phyloP scores from a whole-genome alignment of 345 rosid genomes.

The Xanthoceras sorbifolium region DNA sequence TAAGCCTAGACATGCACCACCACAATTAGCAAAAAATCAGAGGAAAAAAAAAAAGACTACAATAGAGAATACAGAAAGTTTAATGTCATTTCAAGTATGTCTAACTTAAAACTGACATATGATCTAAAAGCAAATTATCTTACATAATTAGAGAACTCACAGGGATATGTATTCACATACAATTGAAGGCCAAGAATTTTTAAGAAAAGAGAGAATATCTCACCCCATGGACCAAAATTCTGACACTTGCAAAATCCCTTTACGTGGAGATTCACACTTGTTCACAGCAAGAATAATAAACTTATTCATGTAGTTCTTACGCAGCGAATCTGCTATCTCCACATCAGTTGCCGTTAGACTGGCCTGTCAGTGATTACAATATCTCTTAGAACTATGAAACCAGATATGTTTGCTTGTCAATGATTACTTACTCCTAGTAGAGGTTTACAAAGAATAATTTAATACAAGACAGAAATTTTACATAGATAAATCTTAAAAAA shows the following conservation, averaged over 20 bases:
- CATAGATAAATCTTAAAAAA: background rate
- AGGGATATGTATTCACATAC: conserved; percentile 9
- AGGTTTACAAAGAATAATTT: background rate
- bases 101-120: background rate
- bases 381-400: background rate
- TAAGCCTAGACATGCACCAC: background rate
- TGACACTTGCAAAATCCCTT: conserved; percentile 86
- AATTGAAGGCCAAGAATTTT: conserved; percentile 1
- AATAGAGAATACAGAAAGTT: background rate
- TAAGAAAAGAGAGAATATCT: conserved; percentile 21
- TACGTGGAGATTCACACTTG: conserved; percentile 97
- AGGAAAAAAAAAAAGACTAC: background rate
- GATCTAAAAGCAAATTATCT: conserved; percentile 10
- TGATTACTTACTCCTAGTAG: background rate
- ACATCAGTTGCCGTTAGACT: conserved; percentile 86
- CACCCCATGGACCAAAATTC: conserved; percentile 98
- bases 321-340: conserved; percentile 94
- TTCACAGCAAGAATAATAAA: conserved; percentile 76
- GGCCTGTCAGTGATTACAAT: conserved; percentile 51
- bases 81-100: background rate
- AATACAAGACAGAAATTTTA: background rate
- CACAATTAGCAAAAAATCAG: background rate
- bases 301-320: conserved; percentile 81
- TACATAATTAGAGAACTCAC: background rate
- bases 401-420: background rate